Evolutionary conservation across 192 early-diverging fungal genomes (phyloP), one percentile per base, ranked within the genome.

Genomic region (Anaeromyces robustus): DNA sequence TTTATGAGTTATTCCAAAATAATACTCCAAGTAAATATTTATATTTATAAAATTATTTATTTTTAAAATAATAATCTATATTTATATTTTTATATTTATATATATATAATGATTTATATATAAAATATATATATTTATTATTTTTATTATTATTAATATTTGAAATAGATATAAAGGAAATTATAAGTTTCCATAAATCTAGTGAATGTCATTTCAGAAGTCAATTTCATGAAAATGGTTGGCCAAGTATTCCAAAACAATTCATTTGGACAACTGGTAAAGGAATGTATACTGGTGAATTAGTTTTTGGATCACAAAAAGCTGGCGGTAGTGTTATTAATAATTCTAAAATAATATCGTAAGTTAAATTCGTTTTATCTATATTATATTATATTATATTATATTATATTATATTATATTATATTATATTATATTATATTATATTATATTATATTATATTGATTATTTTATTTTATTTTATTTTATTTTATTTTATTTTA

Each of bases 191-290:
- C 29, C 81, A 89, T 59, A 85, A 83, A 81, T 86, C 86, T 34
- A 89, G 88, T 29, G 88, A 90, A 30, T 81, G 94, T 14, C 89
- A 92, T 29, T 92, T 95, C 78, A 94, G 89, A 84, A 91, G 90
- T 78, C 88, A 85, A 17, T 93, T 86, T 82, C 86, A 81, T 29
- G 92, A 92, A 79, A 83, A 89, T 29, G 91, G 91, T n/a, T 86
- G 87, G 31, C 90, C 89, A 78, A 90, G 90, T 28, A 82, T 88
- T 22, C 92, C 93, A 2, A 90, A 94, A 79, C 91, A 89, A 31
- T 96, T 97, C 90, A 94, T 93, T 4, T 99, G 97, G 97, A 81
- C 95, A 80, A 97, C 96, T 6, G 91, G 87, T 1, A 90, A 95
- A 77, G 97, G 97, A 78, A 89, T 98, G 11, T 97, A 94, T 81